Evolutionary conservation across 2,329 filamentous ascomycete species (phyloP).

Genomic region (Colletotrichum lupini): DNA sequence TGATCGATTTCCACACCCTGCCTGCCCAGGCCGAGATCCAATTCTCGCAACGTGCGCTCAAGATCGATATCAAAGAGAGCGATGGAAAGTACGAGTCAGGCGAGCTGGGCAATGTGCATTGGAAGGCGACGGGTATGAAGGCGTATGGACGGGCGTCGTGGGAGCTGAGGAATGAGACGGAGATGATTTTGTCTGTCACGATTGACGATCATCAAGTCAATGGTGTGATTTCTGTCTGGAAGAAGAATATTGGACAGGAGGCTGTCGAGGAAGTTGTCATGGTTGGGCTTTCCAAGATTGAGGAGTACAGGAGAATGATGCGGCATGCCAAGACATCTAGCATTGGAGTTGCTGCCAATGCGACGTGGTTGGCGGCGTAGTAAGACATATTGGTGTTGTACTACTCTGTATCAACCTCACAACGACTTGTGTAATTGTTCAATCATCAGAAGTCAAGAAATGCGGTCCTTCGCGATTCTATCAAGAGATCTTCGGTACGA

Average conservation of each 20-base stretch:
- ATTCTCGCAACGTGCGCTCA: not conserved
- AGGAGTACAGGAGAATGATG: conserved; percentile 22
- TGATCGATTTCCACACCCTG: conserved; percentile 9
- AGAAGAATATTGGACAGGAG: not conserved
- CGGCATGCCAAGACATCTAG: conserved; percentile 4
- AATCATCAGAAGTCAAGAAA: not conserved
- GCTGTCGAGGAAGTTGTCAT: conserved; percentile 22
- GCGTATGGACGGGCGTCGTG: conserved; percentile 10
- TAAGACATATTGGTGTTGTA: not conserved
- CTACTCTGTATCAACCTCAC: not conserved
- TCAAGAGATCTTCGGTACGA: not conserved
- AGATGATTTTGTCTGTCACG: conserved; percentile 2
- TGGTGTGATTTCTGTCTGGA: conserved; percentile 16
- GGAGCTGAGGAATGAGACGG: conserved; percentile 16
- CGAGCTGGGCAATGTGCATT: not conserved
- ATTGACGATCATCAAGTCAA: conserved; percentile 16
- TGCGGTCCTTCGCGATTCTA: not conserved
- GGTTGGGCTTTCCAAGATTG: conserved; percentile 17
- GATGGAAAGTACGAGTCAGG: not conserved
- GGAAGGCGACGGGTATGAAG: conserved; percentile 17
- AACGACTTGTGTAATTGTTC: too few species aligned
- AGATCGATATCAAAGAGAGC: not conserved
- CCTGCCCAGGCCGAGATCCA: not conserved
- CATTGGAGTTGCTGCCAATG: not conserved
- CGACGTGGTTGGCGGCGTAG: not conserved